A percentile compares a stretch with the other conserved stretches of the same genome.
phyloP scores from a whole-genome alignment of 768 basidiomycete genomes.

The Hemileccinum impolitum region DNA sequence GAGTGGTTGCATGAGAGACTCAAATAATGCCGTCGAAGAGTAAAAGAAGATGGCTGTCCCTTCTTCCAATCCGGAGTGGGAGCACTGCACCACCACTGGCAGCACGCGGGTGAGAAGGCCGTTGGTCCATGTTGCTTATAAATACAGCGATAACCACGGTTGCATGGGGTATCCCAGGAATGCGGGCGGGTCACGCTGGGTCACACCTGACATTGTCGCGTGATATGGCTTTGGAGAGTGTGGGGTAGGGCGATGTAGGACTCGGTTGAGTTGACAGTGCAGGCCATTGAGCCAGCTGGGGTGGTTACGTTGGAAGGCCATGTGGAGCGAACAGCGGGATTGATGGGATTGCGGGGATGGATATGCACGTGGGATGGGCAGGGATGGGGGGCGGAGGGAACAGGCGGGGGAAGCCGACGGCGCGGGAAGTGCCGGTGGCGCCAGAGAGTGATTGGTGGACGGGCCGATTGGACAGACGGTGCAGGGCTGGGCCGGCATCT shows the following conservation, averaged over 20 bases:
- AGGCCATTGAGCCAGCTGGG: no score
- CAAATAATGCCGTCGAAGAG: no score
- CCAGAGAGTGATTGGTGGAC: conserved; percentile 1
- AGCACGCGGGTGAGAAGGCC: no score
- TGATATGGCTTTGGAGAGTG: not conserved
- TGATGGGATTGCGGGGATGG: not conserved
- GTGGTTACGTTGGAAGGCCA: no score
- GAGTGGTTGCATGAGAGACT: no score
- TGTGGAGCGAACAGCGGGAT: not conserved
- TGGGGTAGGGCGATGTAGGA: not conserved
- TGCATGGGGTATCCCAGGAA: not conserved
- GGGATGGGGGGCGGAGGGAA: conserved; percentile 12
- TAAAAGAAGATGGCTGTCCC: not conserved
- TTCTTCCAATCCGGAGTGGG: conserved; percentile 3
- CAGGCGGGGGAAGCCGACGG: conserved; percentile 17
- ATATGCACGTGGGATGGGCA: not conserved
- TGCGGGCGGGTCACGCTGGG: not conserved
- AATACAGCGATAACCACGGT: not conserved
- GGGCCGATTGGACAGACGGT: conserved; percentile 14
- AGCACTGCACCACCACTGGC: not conserved
- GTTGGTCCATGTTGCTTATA: not conserved
- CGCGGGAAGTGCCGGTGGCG: conserved; percentile 29
- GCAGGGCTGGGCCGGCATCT: conserved; percentile 25
- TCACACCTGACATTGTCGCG: not conserved
- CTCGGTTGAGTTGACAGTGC: no score